A percentile compares a stretch with the other conserved stretches of the same genome.
Conservation (phyloP, 148 eudicot genomes). For the Talinum fruticosum region DNA sequence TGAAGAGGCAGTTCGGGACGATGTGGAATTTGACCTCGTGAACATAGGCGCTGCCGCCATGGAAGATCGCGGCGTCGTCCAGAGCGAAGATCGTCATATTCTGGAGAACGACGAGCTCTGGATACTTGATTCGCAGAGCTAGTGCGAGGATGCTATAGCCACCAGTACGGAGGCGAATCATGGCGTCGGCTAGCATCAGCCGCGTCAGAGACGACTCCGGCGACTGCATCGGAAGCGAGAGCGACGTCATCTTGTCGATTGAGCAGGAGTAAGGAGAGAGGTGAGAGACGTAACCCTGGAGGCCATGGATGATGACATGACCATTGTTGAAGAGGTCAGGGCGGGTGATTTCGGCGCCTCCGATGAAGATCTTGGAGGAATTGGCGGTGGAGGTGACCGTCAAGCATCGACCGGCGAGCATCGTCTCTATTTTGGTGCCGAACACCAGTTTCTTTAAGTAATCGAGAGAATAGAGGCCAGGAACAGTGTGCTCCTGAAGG, state of each 20-base stretch:
- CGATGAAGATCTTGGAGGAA: slow-evolving; percentile 41
- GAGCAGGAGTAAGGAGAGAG: slow-evolving; percentile 69
- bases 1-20: slow-evolving; percentile 54
- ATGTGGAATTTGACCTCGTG: slow-evolving; percentile 58
- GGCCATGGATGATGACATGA: slow-evolving; percentile 51
- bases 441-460: slow-evolving; percentile 49
- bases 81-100: slow-evolving; percentile 51
- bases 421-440: slow-evolving; percentile 66
- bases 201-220: slow-evolving; percentile 38
- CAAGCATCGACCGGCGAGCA: slow-evolving; percentile 58
- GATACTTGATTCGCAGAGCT: slow-evolving; percentile 41
- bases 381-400: slow-evolving; percentile 42
- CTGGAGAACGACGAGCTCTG: slow-evolving; percentile 38
- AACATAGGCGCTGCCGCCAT: slow-evolving; percentile 51
- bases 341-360: slow-evolving; percentile 53
- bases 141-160: slow-evolving; percentile 54
- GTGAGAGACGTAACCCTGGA: slow-evolving; percentile 67
- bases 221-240: slow-evolving; percentile 39
- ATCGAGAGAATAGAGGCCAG: slow-evolving; percentile 55
- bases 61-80: slow-evolving; percentile 45
- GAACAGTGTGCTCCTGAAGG: slow-evolving; percentile 69
- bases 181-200: slow-evolving; percentile 54
- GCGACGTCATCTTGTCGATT: slow-evolving; percentile 47
- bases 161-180: slow-evolving; percentile 39
- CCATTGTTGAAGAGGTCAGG: slow-evolving; percentile 48